Evolutionary conservation across 495 filamentous ascomycete genomes (phyloP).

Genomic region (Parmelia sp.): DNA sequence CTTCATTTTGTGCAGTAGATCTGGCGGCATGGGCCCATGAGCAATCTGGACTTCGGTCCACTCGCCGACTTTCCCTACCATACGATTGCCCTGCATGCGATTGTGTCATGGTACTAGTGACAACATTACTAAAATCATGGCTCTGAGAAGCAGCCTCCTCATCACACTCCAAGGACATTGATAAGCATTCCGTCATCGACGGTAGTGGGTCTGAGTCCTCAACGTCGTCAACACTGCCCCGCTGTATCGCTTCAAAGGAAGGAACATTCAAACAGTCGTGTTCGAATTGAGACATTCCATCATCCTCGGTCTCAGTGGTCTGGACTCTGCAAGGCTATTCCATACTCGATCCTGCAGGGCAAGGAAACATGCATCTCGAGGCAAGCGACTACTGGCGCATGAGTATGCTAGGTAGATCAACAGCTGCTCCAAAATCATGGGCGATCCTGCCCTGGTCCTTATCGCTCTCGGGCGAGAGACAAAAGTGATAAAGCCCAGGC

Average conservation of each 20-base stretch:
- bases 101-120: too few species aligned
- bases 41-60: background rate
- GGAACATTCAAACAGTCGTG: too few species aligned
- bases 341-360: background rate
- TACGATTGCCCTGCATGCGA: too few species aligned
- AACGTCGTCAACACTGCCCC: too few species aligned
- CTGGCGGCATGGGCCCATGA: background rate
- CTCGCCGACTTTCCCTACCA: background rate
- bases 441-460: background rate
- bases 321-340: background rate
- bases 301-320: background rate
- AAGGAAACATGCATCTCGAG: background rate
- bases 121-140: too few species aligned
- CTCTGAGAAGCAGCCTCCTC: too few species aligned
- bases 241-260: too few species aligned
- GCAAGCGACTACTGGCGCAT: background rate
- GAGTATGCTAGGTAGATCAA: background rate
- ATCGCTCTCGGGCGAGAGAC: background rate
- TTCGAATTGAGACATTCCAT: background rate
- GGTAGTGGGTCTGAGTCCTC: background rate
- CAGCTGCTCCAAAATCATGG: background rate
- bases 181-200: too few species aligned
- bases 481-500: background rate
- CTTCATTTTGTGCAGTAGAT: background rate
- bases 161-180: too few species aligned